Conservation (phyloP, 2,329 filamentous ascomycete genomes). For the Cryphonectria naterciae region DNA sequence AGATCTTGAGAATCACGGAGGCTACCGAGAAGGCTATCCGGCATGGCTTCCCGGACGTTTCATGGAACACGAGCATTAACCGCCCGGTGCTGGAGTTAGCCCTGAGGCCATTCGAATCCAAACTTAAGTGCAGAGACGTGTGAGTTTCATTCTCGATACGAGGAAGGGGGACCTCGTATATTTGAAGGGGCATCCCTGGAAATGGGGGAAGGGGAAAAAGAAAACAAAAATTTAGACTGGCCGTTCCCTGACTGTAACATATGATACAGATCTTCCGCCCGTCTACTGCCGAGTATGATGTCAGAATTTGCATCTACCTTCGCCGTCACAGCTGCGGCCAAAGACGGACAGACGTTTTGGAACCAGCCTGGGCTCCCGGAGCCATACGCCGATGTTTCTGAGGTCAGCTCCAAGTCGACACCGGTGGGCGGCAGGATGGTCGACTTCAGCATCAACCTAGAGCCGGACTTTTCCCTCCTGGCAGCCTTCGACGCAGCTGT, state of each 20-base stretch:
- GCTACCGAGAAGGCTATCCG: not conserved
- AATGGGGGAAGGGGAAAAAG: too few species aligned
- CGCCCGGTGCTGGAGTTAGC: not conserved
- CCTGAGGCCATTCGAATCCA: not conserved
- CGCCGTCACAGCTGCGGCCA: not conserved
- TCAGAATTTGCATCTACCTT: not conserved
- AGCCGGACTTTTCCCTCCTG: not conserved
- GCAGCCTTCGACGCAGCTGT: not conserved
- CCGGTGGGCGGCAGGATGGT: not conserved
- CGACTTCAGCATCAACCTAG: not conserved
- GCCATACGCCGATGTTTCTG: not conserved
- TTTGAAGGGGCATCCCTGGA: too few species aligned
- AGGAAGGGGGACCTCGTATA: too few species aligned
- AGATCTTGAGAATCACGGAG: not conserved
- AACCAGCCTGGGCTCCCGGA: not conserved
- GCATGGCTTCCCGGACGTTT: not conserved
- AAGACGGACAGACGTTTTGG: not conserved
- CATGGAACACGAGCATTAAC: not conserved
- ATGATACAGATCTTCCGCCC: not conserved
- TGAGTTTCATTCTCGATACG: not conserved
- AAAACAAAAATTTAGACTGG: too few species aligned
- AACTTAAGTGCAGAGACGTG: not conserved
- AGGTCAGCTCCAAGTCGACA: not conserved
- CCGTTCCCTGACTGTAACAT: not conserved
- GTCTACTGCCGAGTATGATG: not conserved